phyloP scores from a whole-genome alignment of 176 grass and related monocot genomes.

The Secale cereale region DNA sequence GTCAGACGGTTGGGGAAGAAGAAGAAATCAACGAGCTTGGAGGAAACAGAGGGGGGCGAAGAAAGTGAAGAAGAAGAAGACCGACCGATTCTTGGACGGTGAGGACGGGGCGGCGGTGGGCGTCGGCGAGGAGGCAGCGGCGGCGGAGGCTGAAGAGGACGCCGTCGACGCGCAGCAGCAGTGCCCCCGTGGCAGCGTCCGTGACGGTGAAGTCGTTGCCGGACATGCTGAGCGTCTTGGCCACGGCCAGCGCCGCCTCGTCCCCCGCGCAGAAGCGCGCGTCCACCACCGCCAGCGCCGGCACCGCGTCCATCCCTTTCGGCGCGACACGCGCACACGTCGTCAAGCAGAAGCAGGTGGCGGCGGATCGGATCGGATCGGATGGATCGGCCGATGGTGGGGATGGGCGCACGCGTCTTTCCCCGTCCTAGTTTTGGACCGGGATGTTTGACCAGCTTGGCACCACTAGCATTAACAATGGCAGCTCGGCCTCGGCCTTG shows the following conservation, averaged over 20 bases:
- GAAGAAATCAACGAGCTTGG: background rate
- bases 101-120: slow-evolving; percentile 25
- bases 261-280: slow-evolving; percentile 33
- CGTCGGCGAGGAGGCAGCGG: slow-evolving; percentile 36
- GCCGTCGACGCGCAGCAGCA: slow-evolving; percentile 34
- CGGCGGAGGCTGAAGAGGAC: slow-evolving; percentile 25
- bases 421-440: background rate
- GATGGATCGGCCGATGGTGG: background rate
- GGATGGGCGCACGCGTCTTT: background rate
- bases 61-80: background rate
- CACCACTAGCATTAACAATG: background rate
- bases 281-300: slow-evolving; percentile 37
- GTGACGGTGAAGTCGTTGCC: slow-evolving; percentile 26
- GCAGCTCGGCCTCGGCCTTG: background rate
- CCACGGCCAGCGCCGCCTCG: slow-evolving; percentile 12
- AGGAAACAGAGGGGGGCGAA: background rate
- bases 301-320: background rate
- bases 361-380: background rate
- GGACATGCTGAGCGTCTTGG: slow-evolving; percentile 34
- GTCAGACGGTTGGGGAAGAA: background rate
- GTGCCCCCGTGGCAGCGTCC: slow-evolving; percentile 16
- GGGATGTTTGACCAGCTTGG: background rate
- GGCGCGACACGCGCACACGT: background rate
- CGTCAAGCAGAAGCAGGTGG: background rate
- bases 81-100: slow-evolving; percentile 37